These are phyloP conservation scores for Petasospora fabianii DNA, from an alignment of 1,139 yeast species.

Conservation along the genomic window DNA sequence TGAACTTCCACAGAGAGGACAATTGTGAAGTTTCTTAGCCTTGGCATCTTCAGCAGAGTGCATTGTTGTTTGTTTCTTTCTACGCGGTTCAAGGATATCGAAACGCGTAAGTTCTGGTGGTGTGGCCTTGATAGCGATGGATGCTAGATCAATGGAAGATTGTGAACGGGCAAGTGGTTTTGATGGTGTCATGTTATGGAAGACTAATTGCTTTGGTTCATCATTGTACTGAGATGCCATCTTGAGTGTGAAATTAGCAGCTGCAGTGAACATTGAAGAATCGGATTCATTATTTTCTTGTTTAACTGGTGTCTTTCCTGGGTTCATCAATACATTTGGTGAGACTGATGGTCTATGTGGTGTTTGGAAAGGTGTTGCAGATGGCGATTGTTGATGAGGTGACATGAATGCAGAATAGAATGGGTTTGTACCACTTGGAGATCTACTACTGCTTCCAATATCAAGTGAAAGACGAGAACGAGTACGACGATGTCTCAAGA, in stretches of 20 bases:
- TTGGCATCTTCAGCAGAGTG: slow-evolving; percentile 39
- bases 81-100: slow-evolving; percentile 15
- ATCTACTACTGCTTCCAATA: slow-evolving; percentile 24
- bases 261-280: slow-evolving; percentile 11
- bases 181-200: background rate
- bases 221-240: slow-evolving; percentile 28
- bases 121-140: slow-evolving; percentile 6
- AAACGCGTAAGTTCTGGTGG: slow-evolving; percentile 14
- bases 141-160: slow-evolving; percentile 9
- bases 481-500: slow-evolving; percentile 39
- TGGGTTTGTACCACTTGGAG: slow-evolving; percentile 36
- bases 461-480: slow-evolving; percentile 40
- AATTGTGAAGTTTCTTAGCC: slow-evolving; percentile 59
- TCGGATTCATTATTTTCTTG: background rate
- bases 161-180: slow-evolving; percentile 6
- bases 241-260: slow-evolving; percentile 32
- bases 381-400: slow-evolving; percentile 30
- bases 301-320: background rate
- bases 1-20: slow-evolving; percentile 70
- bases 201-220: background rate
- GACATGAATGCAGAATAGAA: slow-evolving; percentile 42
- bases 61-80: background rate
- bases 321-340: background rate
- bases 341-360: slow-evolving; percentile 9
- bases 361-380: slow-evolving; percentile 24